phyloP scores from a whole-genome alignment of 1,139 yeast genomes.

The Arxiozyma heterogenica region DNA sequence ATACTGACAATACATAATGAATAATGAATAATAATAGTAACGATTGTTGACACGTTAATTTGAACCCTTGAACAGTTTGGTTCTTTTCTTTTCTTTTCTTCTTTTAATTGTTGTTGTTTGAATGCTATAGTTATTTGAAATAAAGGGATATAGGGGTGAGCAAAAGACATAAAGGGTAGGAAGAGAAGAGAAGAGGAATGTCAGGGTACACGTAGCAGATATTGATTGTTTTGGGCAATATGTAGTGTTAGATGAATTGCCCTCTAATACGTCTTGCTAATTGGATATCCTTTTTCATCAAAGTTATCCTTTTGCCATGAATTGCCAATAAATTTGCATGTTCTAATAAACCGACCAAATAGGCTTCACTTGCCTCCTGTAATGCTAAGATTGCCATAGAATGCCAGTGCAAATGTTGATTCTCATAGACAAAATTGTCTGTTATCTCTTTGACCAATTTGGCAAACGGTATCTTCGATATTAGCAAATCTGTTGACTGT shows the following conservation, averaged over 20 bases:
- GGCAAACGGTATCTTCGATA: conserved; percentile 87
- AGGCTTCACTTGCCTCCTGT: conserved; percentile 92
- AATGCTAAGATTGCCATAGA: conserved; percentile 78
- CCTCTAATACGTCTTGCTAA: conserved; percentile 87
- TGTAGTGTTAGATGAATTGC: conserved; percentile 17
- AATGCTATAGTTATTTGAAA: no score
- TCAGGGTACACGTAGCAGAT: no score
- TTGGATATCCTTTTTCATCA: conserved; percentile 89
- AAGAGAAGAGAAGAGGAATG: no score
- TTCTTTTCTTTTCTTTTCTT: no score
- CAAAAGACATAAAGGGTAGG: no score
- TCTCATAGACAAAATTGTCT: conserved; percentile 44
- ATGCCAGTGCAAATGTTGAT: conserved; percentile 75
- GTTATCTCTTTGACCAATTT: conserved; percentile 73
- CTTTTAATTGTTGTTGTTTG: no score
- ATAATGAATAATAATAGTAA: no score
- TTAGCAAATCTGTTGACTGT: conserved; percentile 62
- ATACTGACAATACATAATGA: no score
- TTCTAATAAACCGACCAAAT: conserved; percentile 72
- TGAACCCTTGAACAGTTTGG: no score
- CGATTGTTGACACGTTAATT: no score
- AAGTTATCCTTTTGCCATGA: conserved; percentile 89
- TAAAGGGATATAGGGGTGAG: background rate
- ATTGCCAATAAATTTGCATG: conserved; percentile 86
- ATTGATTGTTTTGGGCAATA: no score